Conservation (phyloP, 306 rosid species). For the Lupinus albus region DNA sequence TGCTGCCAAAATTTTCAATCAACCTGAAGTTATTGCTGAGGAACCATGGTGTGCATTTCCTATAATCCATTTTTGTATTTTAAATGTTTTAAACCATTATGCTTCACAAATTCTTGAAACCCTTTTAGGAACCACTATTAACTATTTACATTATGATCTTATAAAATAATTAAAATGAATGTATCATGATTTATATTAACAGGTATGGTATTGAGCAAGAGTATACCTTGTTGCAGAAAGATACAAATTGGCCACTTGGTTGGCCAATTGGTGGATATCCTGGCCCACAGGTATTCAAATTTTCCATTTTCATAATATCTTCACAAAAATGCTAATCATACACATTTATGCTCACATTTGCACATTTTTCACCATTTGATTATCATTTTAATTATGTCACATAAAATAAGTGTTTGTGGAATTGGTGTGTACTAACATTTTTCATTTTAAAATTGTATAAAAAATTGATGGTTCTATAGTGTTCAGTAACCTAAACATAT, state of each 20-base stretch:
- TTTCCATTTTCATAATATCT: background rate
- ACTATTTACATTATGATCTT: background rate
- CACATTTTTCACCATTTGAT: background rate
- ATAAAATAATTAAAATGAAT: background rate
- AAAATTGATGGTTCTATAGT: too few species aligned
- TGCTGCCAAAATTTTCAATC: constrained; percentile 65
- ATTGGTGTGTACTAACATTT: too few species aligned
- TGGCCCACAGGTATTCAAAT: constrained; percentile 53
- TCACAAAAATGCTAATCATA: background rate
- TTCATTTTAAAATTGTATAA: too few species aligned
- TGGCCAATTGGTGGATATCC: constrained; percentile 77
- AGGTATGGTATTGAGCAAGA: constrained; percentile 79
- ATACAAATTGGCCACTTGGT: constrained; percentile 64
- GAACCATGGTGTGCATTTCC: constrained; percentile 55
- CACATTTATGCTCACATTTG: too few species aligned
- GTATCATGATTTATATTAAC: constrained; percentile 9
- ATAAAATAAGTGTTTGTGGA: background rate
- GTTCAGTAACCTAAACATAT: too few species aligned
- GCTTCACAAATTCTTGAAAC: too few species aligned
- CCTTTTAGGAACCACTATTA: background rate
- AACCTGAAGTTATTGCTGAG: constrained; percentile 59
- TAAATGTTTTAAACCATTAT: background rate
- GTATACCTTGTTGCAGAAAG: constrained; percentile 62
- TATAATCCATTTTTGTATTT: background rate
- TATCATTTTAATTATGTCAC: background rate